Base-by-base conservation (phyloP, 257 asterid genomes). In the Thymus quinquecostatus region DNA sequence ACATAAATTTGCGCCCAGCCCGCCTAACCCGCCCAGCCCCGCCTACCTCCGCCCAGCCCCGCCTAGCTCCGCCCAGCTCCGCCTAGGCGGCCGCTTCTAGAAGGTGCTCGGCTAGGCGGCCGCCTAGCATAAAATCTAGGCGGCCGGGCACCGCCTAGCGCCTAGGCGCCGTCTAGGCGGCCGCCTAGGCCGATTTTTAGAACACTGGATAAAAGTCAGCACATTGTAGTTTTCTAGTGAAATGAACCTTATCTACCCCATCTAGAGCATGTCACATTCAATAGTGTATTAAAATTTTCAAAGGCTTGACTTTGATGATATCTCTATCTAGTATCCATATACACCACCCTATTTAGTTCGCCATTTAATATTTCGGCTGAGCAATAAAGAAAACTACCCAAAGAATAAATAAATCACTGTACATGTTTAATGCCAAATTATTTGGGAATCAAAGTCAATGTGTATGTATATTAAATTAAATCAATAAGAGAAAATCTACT, bases 361-460 rank as follows among this genome's bases (percentile, higher is more conserved):
- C 48, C 40, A 21, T 38, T 33, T 14, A 58, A 71, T 79, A 69
- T 45, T 64, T 27, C 33, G 49, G 60, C 40, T 53, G 21, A 61
- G 28, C 32, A 55, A 30, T 64, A 34, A 30, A 38, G 45, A 71
- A 36, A 48, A 28, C 36, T 28, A 63, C 58, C 62, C n/a, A 10
- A 12, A 66, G 21, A 21, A 21, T 21, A 21, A 21, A 21, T 28
- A 3, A 1, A 48, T 45, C 33, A 66, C 59, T 66, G 54, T 58
- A 51, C 57, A 51, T 10, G 41, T 49, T 65, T 60, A 43, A 67
- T 53, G 44, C 41, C 44, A 13, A 60, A 30, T 50, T 68, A 21
- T 53, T 51, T 58, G 44, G 74, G 67, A 65, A 62, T 64, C 56
- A 0, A 67, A 79, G 83, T 79, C 78, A 75, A 75, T 70, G 41